Conservation (phyloP, 2,329 filamentous ascomycete genomes). For the Diaporthe humulicola region DNA sequence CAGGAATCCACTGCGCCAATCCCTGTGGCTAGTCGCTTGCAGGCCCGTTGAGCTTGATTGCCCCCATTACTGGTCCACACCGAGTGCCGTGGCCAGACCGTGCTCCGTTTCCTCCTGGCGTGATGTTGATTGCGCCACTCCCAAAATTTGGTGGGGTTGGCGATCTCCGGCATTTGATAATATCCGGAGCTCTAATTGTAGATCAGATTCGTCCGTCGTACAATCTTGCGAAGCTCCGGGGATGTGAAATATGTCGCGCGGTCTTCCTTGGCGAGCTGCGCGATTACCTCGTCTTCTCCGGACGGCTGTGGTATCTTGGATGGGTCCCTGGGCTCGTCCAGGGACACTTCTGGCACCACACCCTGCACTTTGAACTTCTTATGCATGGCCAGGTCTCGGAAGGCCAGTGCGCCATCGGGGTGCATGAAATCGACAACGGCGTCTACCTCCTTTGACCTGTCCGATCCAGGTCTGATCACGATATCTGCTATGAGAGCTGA, state of each 20-base stretch:
- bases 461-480: not conserved
- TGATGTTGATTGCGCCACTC: not conserved
- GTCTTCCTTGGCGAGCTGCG: not conserved
- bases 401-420: not conserved
- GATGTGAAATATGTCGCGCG: not conserved
- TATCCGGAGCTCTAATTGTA: slow-evolving; percentile 1
- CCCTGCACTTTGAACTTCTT: not conserved
- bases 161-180: slow-evolving; percentile 12
- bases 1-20: not conserved
- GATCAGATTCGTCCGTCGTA: not conserved
- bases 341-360: not conserved
- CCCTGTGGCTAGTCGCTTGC: slow-evolving; percentile 9
- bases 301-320: not conserved
- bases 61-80: slow-evolving; percentile 9
- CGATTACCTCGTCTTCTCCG: not conserved
- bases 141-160: slow-evolving; percentile 6
- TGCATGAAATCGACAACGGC: slow-evolving; percentile 5
- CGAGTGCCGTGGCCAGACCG: not conserved
- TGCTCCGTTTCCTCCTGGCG: not conserved
- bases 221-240: not conserved
- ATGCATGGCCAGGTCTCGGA: not conserved
- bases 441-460: not conserved
- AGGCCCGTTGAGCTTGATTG: not conserved
- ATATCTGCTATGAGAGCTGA: not conserved
- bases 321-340: not conserved